Evolutionary conservation across 306 rosid species (phyloP), one percentile per base, ranked within the genome.

Genomic region (Casuarina cunninghamiana): DNA sequence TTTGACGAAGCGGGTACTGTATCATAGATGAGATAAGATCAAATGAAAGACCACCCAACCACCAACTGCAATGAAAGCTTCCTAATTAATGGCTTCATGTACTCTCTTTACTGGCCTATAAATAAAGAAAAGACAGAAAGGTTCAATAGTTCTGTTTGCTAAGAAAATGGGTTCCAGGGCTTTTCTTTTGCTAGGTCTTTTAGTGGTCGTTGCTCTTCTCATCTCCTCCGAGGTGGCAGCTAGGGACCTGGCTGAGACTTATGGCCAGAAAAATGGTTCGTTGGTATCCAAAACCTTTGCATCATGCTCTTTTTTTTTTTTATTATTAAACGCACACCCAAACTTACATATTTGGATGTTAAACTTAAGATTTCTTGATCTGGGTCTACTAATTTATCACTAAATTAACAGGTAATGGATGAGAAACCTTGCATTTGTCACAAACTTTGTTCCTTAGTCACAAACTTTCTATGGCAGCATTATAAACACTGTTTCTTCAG

Each of bases 161-260:
- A 16, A 54, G 5, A 74, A 51, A 71, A 90, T 85, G 95, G 82
- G 55, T 78, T 86, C 84, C 8, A 88, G 76, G 65, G 68, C 76
- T 10, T 73, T 75, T 3, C 49, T 86, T 76, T 53, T 76, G 49
- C 61, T 88, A 2, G 77, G 82, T 55, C 73, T 92, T 54, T 13
- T 74, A 11, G 71, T 84, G 46, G 88, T 89, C 62, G 35, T 88
- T 67, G 35, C 71, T 53, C 74, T 83, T 57, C 6, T 83, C 0
- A 55, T 69, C 60, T 81, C 82, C 21, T 76, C 74, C 5, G 76
- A 76, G 15, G 82, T 76, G 2, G 73, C 61, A 15, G 83, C 87
- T 0, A 84, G 87, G 6, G 85, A 87, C 53, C 45, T 78, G 15
- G 35, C 61, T 17, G 57, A 81, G 57, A 6, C 81, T 49, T 70